These are phyloP conservation scores for Colletotrichum ledebouriae DNA, from an alignment of 2,329 filamentous ascomycete genomes.

Conservation along the genomic window DNA sequence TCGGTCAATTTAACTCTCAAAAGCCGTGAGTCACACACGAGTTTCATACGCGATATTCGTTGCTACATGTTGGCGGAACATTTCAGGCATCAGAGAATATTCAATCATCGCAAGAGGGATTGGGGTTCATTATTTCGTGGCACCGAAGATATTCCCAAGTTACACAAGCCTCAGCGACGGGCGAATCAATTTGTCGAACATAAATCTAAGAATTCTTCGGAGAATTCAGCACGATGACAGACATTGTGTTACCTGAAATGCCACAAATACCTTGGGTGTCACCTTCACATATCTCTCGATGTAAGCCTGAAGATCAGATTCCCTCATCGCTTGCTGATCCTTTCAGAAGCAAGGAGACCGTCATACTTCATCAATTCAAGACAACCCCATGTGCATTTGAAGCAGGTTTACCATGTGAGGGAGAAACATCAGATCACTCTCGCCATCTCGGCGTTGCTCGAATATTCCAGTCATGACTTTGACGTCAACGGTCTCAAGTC, in stretches of 20 bases:
- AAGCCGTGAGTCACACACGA: too few relatives aligned
- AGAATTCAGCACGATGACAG: not conserved
- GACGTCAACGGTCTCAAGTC: not conserved
- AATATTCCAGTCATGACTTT: not conserved
- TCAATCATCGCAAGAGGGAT: too few relatives aligned
- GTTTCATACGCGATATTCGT: too few relatives aligned
- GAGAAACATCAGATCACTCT: not conserved
- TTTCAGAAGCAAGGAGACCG: not conserved
- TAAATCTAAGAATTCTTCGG: not conserved
- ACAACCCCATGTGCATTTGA: not conserved
- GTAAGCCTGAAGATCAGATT: not conserved
- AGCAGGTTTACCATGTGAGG: not conserved
- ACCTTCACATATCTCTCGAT: not conserved
- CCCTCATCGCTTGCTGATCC: not conserved
- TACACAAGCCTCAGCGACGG: too few relatives aligned
- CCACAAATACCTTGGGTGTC: not conserved
- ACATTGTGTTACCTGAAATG: not conserved
- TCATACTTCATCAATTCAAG: not conserved
- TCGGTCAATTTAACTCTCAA: too few relatives aligned
- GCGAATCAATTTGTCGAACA: not conserved
- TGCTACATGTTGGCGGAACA: too few relatives aligned
- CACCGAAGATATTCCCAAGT: too few relatives aligned
- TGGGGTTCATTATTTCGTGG: too few relatives aligned
- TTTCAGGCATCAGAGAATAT: too few relatives aligned
- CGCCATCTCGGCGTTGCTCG: not conserved